These are phyloP conservation scores for Thermomucor indicae-seudaticae DNA, from an alignment of 371 early-diverging fungal species.

Conservation along the genomic window DNA sequence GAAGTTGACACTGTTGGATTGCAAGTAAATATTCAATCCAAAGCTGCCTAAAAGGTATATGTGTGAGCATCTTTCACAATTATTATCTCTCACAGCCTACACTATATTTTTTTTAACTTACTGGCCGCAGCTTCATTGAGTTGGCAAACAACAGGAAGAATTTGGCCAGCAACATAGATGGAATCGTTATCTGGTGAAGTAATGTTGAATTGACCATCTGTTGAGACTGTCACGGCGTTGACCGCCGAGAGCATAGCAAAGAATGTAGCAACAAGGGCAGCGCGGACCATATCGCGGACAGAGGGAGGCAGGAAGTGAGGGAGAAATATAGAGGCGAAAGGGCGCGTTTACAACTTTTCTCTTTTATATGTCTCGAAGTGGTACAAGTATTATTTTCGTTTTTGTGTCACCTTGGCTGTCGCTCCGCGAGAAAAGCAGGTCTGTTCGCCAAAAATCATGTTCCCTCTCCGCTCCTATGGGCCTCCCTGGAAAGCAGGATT, in stretches of 20 bases:
- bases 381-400: no score
- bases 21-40: constrained; percentile 26
- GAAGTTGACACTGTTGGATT: constrained; percentile 10
- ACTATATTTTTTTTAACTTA: not conserved
- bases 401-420: no score
- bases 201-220: constrained; percentile 23
- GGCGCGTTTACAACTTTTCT: no score
- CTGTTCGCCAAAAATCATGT: no score
- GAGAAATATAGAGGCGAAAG: not conserved
- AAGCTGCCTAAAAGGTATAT: no score
- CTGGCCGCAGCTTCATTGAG: constrained; percentile 15
- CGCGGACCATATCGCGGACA: not conserved
- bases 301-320: not conserved
- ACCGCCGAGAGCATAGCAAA: not conserved
- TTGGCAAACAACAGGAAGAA: constrained; percentile 33
- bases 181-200: constrained; percentile 31
- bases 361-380: no score
- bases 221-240: not conserved
- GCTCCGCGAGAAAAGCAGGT: no score
- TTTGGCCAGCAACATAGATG: constrained; percentile 39
- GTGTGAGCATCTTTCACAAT: constrained; percentile 7
- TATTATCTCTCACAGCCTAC: not conserved
- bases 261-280: not conserved
- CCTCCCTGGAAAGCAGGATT: no score
- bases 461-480: no score